Evolutionary conservation across 306 rosid genomes (phyloP).

Genomic region (Corylus avellana): DNA sequence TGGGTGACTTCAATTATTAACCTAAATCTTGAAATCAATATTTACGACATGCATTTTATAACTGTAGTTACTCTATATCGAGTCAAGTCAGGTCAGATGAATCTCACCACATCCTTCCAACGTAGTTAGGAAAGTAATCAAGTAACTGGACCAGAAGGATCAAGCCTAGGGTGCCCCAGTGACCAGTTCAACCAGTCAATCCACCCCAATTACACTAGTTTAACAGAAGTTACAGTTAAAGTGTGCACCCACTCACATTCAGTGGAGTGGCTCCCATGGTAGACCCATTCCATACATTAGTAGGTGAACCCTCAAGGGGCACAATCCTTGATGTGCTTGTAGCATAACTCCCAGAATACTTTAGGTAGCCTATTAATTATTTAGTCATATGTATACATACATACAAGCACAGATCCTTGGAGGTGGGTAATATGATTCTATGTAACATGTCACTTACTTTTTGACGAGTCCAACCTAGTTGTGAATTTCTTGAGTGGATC

Average conservation of each 20-base stretch:
- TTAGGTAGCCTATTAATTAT: no score
- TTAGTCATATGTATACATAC: no score
- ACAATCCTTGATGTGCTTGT: not conserved
- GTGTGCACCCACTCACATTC: not conserved
- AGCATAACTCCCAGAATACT: no score
- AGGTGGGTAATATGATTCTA: not conserved
- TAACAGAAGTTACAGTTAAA: not conserved
- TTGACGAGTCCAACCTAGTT: slow-evolving; percentile 86
- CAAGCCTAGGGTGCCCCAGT: not conserved
- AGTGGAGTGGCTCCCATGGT: not conserved
- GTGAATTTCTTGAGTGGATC: slow-evolving; percentile 65
- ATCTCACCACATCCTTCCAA: slow-evolving; percentile 19
- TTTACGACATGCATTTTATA: not conserved
- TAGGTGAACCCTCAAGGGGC: not conserved
- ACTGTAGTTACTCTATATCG: not conserved
- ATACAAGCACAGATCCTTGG: not conserved
- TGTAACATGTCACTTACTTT: slow-evolving; percentile 57
- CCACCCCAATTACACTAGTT: not conserved
- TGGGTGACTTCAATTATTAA: not conserved
- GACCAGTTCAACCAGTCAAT: slow-evolving; percentile 28
- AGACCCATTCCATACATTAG: not conserved
- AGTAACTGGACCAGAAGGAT: slow-evolving; percentile 5
- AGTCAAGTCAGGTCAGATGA: not conserved
- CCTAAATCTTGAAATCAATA: not conserved
- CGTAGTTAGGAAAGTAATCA: slow-evolving; percentile 14